Evolutionary conservation across 352 stramenopile genomes (phyloP).

Genomic region (Globisporangium lucens): DNA sequence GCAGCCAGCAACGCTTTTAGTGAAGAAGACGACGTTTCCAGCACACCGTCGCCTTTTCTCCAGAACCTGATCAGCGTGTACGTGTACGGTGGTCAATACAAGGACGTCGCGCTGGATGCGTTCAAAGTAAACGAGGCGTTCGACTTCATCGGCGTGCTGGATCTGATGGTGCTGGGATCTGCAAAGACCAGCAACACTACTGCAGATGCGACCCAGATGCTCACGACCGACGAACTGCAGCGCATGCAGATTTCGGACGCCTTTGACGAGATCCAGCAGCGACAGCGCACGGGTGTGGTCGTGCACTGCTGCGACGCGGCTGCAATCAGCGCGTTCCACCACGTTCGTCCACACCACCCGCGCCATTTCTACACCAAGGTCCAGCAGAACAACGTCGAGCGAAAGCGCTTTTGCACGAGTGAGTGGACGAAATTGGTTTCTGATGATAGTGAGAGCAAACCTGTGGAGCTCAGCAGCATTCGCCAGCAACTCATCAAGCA

Average conservation of each 20-base stretch:
- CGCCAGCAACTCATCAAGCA: constrained; percentile 42
- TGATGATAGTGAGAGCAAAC: background rate
- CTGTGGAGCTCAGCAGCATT: constrained; percentile 21
- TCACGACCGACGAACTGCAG: constrained; percentile 34
- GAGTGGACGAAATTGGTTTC: constrained; percentile 30
- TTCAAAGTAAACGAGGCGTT: constrained; percentile 86
- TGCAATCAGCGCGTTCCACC: constrained; percentile 34
- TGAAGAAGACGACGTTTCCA: background rate
- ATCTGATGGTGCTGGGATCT: constrained; percentile 49
- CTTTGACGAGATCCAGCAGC: constrained; percentile 54
- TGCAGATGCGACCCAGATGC: constrained; percentile 17
- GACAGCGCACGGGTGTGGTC: constrained; percentile 44
- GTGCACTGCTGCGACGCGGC: constrained; percentile 63
- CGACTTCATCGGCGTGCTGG: constrained; percentile 74
- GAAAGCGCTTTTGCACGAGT: constrained; percentile 29
- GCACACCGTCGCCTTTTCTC: constrained; percentile 3
- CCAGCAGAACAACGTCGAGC: constrained; percentile 31
- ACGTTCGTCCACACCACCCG: constrained; percentile 48
- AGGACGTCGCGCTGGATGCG: constrained; percentile 35
- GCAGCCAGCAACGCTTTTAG: background rate
- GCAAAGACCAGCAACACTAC: constrained; percentile 7
- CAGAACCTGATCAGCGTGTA: constrained; percentile 58
- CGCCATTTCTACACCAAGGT: constrained; percentile 29
- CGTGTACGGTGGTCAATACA: constrained; percentile 69
- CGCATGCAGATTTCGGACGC: constrained; percentile 66